phyloP scores from a whole-genome alignment of 176 grass and related monocot genomes.

The Rhynchospora pubera region DNA sequence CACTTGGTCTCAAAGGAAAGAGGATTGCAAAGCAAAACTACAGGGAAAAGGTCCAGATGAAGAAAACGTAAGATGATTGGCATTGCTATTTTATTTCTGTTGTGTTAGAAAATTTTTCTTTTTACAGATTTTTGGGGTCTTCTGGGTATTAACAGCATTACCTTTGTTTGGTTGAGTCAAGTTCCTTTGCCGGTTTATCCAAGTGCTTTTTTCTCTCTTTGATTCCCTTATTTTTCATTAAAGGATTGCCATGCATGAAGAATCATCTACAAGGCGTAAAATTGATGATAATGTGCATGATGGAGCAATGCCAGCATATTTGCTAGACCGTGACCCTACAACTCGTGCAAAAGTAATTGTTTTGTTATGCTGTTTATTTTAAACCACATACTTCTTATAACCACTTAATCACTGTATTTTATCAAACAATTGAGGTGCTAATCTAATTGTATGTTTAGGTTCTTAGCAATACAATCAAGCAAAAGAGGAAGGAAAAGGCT shows the following conservation, averaged over 20 bases:
- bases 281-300: constrained; percentile 67
- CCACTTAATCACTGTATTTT: background rate
- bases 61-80: constrained; percentile 67
- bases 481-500: constrained; percentile 85
- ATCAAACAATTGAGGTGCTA: background rate
- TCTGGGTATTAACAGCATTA: background rate
- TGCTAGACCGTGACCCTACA: constrained; percentile 79
- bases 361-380: background rate
- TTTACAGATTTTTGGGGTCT: background rate
- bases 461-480: constrained; percentile 90
- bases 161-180: background rate
- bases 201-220: background rate
- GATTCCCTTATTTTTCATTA: background rate
- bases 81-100: background rate
- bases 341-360: constrained; percentile 57
- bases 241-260: constrained; percentile 88
- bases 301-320: constrained; percentile 68
- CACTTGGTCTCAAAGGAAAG: constrained; percentile 79
- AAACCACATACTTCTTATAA: background rate
- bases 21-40: constrained; percentile 85
- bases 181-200: background rate
- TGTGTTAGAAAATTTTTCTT: background rate
- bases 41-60: constrained; percentile 83
- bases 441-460: constrained; percentile 32
- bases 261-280: constrained; percentile 68